Percentiles rank a stretch among this genome's conserved stretches.
Conservation (phyloP, 192 early-diverging fungal species). For the Gorgonomyces haynaldii region DNA sequence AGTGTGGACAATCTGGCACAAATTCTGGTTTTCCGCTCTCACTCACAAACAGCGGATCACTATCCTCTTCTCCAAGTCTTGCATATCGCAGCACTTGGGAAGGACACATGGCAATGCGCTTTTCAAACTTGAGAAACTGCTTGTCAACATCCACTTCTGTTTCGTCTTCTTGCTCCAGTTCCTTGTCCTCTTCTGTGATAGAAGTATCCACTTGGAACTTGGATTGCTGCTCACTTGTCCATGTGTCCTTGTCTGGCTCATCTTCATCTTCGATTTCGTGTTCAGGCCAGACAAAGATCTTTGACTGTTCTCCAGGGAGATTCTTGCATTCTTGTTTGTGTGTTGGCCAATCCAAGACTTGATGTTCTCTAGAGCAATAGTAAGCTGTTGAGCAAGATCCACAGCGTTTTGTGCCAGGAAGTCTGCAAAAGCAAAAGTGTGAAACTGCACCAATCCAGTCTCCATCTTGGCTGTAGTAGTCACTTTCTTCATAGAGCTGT, state of each 20-base stretch:
- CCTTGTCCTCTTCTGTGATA: conserved; percentile 25
- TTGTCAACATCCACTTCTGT: conserved; percentile 76
- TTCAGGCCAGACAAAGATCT: conserved; percentile 26
- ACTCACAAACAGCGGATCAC: conserved; percentile 5
- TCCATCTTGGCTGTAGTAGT: neutral
- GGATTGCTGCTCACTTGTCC: neutral
- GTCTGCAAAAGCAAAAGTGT: conserved; percentile 22
- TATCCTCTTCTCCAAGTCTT: conserved; percentile 7
- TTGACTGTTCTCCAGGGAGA: conserved; percentile 4
- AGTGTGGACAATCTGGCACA: conserved; percentile 48
- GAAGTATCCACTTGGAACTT: conserved; percentile 7
- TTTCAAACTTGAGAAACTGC: conserved; percentile 84
- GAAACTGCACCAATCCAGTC: neutral
- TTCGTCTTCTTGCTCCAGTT: conserved; percentile 46
- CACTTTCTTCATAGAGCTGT: neutral
- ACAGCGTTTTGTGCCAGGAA: conserved; percentile 51
- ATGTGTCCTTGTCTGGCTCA: conserved; percentile 31
- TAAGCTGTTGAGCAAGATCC: conserved; percentile 53
- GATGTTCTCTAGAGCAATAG: conserved; percentile 84
- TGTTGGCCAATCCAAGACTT: conserved; percentile 68
- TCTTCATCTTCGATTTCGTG: conserved; percentile 38
- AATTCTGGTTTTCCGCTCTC: neutral
- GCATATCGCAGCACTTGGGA: conserved; percentile 73
- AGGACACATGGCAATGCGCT: conserved; percentile 58
- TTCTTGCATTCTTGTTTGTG: conserved; percentile 51